Evolutionary conservation across 139 green algal genomes (phyloP), one percentile per base, ranked within the genome.

Genomic region (Closterium sp.): DNA sequence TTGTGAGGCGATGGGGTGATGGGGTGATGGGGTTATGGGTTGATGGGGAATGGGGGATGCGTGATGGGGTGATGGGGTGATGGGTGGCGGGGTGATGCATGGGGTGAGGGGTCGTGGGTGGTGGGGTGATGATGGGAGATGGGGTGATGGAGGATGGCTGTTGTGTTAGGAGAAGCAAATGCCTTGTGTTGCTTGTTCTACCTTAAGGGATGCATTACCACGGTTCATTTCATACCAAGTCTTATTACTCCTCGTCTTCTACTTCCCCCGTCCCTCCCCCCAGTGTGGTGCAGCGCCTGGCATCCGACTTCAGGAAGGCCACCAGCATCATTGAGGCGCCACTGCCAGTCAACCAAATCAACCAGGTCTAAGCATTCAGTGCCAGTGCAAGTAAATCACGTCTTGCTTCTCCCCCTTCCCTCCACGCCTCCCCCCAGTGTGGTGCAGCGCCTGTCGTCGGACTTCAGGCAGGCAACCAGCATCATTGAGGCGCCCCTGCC

Each of bases 261-360:
- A n/a, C n/a, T n/a, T n/a, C 66, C 33, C 64, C 86, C 6, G 35
- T 93, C n/a, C n/a, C n/a, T n/a, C n/a, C 38, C 38, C 38, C 28
- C 84, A 87, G 84, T 36, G 84, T 91, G 86, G 91, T 93, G 66
- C 33, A 84, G 33, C 35, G 28, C 64, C 91, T 93, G 6, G 76
- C n/a, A 8, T 88, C 84, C 0, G 35, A 93, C 83, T 93, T 93
- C 69, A n/a, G 34, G 12, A 30, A 64, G 8, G 91, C 91, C 25
- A 35, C 55, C 81, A n/a, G 30, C 16, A 89, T 93, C 30, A 38
- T 93, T 10, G 28, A 36, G 21, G 16, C 76, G 35, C 76, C 87
- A n/a, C 34, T 93, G 81, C 87, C 34, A 9, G n/a, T 66, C 38
- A 66, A 66, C 38, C 4, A 12, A 66, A 10, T 66, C 38, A 66